Evolutionary conservation across 2,329 filamentous ascomycete genomes (phyloP), one percentile per base, ranked within the genome.

Genomic region (Verticillium klebahnii): DNA sequence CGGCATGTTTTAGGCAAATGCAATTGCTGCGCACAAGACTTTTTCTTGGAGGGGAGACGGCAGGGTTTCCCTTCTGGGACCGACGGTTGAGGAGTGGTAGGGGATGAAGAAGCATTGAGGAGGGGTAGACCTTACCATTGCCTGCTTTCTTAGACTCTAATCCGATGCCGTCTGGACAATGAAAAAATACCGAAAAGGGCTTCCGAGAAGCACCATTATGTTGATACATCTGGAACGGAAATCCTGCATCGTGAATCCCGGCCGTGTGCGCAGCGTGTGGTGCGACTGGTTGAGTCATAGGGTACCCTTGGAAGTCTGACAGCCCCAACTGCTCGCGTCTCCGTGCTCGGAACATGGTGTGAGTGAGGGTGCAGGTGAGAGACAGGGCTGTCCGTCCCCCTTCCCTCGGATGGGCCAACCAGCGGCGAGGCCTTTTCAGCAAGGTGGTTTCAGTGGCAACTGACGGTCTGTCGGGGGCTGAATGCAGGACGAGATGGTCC

Each of bases 81-180:
- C 72, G 72, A 72, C 68, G 71, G 71, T 72, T 73, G 73, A 69
- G 68, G 74, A 74, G 72, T 70, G 70, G 72, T 72, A 70, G 45
- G 45, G 45, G 45, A 19, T n/a, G 45, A 77, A 74, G 75, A 72
- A 77, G 78, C 78, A 80, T 75, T 78, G 78, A 77, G 76, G 75
- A 79, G 75, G 75, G 77, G 75, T 63, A 67, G 32, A 71, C 72
- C 74, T 68, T 70, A 72, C 74, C 71, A 75, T 72, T 72, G 74
- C 78, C 80, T 77, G 76, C 74, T 79, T 79, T 78, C 72, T 79
- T 83, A 83, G 81, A 83, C 78, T 82, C 78, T 80, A 77, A 80
- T 81, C 77, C 78, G 76, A 78, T 76, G 77, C 79, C 78, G 80
- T 81, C 79, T 83, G 80, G 80, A 82, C 79, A 83, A 73, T 70